These are phyloP conservation scores for Cryptosporidium parvum DNA, from an alignment of 169 alveolate species.

Conservation along the genomic window DNA sequence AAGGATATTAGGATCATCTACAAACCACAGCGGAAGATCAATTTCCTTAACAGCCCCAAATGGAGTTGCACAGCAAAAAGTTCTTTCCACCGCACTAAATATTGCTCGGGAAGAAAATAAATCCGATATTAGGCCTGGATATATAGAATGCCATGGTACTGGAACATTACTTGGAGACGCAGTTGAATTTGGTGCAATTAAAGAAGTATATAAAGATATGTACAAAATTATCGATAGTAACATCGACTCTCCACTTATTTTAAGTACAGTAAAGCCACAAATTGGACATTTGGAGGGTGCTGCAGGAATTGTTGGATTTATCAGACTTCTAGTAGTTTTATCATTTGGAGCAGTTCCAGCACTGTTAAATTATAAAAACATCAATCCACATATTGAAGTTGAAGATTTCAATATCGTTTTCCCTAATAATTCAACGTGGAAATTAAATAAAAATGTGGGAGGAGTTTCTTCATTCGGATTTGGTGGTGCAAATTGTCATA, in stretches of 20 bases:
- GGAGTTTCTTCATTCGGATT: slow-evolving; percentile 82
- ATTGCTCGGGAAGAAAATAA: slow-evolving; percentile 8
- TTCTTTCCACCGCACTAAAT: slow-evolving; percentile 76
- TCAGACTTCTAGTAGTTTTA: slow-evolving; percentile 53
- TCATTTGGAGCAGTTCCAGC: slow-evolving; percentile 63
- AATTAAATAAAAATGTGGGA: slow-evolving; percentile 29
- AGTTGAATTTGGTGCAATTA: slow-evolving; percentile 80
- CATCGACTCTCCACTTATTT: slow-evolving; percentile 65
- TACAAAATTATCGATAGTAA: slow-evolving; percentile 17
- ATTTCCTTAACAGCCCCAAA: slow-evolving; percentile 84
- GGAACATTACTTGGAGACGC: slow-evolving; percentile 84
- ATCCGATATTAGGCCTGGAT: slow-evolving; percentile 53
- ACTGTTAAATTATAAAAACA: slow-evolving; percentile 73
- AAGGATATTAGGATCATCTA: slow-evolving; percentile 74
- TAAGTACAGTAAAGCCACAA: slow-evolving; percentile 78
- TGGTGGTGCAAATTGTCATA: slow-evolving; percentile 84
- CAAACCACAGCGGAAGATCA: slow-evolving; percentile 81
- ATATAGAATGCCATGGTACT: slow-evolving; percentile 83
- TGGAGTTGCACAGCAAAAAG: slow-evolving; percentile 82
- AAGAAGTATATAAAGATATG: slow-evolving; percentile 74
- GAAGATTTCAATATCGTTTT: slow-evolving; percentile 42
- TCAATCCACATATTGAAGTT: slow-evolving; percentile 75
- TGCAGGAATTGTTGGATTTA: slow-evolving; percentile 78
- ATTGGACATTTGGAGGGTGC: slow-evolving; percentile 82
- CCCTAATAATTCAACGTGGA: slow-evolving; percentile 52